Percentiles rank a stretch among this genome's conserved stretches.
Conservation (phyloP, 2,329 filamentous ascomycete species). For the Colletotrichum horii region DNA sequence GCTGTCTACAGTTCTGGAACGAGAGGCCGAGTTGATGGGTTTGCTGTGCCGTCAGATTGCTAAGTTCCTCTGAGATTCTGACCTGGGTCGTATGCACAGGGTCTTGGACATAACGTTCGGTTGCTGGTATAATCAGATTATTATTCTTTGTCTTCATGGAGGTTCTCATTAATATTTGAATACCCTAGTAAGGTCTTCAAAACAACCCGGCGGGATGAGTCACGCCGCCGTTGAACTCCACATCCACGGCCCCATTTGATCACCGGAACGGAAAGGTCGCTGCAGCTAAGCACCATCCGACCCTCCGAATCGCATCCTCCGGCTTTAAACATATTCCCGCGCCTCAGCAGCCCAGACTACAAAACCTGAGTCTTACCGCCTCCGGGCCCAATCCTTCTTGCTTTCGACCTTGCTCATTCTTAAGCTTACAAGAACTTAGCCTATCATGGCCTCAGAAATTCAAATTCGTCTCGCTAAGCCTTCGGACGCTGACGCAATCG, state of each 20-base stretch:
- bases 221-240: background rate
- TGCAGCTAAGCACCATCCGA: background rate
- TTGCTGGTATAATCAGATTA: background rate
- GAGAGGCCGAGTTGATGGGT: background rate
- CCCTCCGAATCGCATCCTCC: background rate
- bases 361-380: background rate
- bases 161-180: background rate
- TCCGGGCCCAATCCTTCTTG: accelerated
- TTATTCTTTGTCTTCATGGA: background rate
- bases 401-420: background rate
- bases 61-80: accelerated
- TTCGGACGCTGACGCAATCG: conserved; percentile 19
- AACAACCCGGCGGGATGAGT: background rate
- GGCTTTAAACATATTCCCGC: background rate
- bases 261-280: background rate
- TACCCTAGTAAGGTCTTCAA: background rate
- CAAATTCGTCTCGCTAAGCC: conserved; percentile 3
- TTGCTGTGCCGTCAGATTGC: background rate
- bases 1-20: background rate
- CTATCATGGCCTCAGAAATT: background rate
- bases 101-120: background rate
- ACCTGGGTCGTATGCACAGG: accelerated
- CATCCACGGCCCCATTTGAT: background rate
- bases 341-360: background rate
- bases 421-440: background rate